Conservation (phyloP, 306 rosid genomes). For the Quercus wislizeni region DNA sequence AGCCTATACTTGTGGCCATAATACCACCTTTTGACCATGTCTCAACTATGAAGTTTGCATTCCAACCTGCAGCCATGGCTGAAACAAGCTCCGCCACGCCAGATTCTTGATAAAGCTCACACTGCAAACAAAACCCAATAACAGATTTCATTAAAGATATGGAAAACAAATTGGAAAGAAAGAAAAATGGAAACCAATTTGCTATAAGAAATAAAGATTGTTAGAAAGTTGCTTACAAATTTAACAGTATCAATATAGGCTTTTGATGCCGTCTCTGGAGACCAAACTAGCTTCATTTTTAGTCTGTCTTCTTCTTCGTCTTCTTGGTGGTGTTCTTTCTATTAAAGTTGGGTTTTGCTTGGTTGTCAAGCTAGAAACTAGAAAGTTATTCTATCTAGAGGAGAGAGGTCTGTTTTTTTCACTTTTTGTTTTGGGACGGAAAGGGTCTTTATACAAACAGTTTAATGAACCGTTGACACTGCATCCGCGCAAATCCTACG, state of each 20-base stretch:
- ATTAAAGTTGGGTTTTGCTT: constrained; percentile 1
- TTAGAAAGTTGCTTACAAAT: constrained; percentile 47
- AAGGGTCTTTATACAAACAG: background rate
- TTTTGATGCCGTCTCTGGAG: constrained; percentile 78
- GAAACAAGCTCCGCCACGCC: constrained; percentile 86
- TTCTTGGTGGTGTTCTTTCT: background rate
- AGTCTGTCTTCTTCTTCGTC: background rate
- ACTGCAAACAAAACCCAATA: constrained; percentile 36
- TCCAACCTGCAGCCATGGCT: constrained; percentile 98
- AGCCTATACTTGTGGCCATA: constrained; percentile 66
- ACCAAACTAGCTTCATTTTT: constrained; percentile 87
- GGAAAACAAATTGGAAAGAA: background rate
- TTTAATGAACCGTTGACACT: constrained; percentile 42
- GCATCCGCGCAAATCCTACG: constrained; percentile 34
- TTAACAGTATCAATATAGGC: constrained; percentile 87
- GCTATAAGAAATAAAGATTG: no score
- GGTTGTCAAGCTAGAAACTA: constrained; percentile 9
- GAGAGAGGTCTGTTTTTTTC: background rate
- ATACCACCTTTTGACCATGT: constrained; percentile 86
- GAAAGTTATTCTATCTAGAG: background rate
- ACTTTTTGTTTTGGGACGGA: constrained; percentile 15
- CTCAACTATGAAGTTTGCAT: constrained; percentile 74
- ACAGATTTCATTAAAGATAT: background rate
- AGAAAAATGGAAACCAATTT: no score
- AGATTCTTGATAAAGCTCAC: constrained; percentile 53